These are phyloP conservation scores for Solanum chiquidenum DNA, from an alignment of 257 asterid species.

Conservation along the genomic window DNA sequence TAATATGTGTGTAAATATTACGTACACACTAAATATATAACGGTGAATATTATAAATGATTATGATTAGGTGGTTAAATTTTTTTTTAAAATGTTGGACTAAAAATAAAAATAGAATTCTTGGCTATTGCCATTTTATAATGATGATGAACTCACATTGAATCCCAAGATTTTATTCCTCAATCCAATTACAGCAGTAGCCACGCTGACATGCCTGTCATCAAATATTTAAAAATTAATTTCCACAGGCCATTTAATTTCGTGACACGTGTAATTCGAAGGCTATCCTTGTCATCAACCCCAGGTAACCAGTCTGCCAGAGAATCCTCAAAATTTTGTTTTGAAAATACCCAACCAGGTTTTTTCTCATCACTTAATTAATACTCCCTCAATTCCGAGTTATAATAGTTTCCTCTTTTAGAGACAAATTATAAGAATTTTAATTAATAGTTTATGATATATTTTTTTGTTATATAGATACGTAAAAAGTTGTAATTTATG, in stretches of 20 bases:
- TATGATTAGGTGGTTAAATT: not conserved
- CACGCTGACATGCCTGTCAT: not conserved
- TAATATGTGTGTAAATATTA: not conserved
- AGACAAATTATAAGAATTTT: too few species aligned
- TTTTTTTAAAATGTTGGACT: not conserved
- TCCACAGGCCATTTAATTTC: not conserved
- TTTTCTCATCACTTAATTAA: not conserved
- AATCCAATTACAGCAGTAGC: not conserved
- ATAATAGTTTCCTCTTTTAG: too few species aligned
- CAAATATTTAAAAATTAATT: not conserved
- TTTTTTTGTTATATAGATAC: too few species aligned
- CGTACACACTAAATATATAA: not conserved
- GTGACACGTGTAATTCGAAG: not conserved
- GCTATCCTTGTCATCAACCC: not conserved
- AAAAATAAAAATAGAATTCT: not conserved
- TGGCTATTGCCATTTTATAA: not conserved
- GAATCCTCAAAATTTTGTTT: not conserved
- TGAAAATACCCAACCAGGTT: not conserved
- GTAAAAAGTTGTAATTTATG: too few species aligned
- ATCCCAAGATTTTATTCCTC: not conserved
- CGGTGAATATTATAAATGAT: not conserved
- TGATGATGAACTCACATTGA: not conserved
- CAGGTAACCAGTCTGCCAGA: not conserved
- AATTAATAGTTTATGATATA: too few species aligned
- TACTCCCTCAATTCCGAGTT: not conserved